A percentile compares a stretch with the other conserved stretches of the same genome.
These are phyloP conservation scores for Yarrowia sp. DNA, from an alignment of 805 yeast genomes.

Conservation along the genomic window DNA sequence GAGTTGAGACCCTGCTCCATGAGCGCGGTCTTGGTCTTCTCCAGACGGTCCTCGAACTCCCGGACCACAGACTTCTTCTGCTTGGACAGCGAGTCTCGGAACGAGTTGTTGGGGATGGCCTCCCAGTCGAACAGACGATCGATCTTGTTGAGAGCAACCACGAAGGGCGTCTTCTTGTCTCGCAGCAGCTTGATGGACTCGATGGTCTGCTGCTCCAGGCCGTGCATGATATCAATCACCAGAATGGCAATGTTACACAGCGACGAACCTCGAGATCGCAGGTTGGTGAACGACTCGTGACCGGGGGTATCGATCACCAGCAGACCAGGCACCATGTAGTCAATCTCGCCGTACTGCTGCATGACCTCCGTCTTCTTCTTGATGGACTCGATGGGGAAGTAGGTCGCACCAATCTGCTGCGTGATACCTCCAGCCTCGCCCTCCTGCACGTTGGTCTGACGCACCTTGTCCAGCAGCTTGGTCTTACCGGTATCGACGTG, in stretches of 20 bases:
- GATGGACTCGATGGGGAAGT: conserved; percentile 96
- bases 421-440: conserved; percentile 99
- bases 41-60: conserved; percentile 88
- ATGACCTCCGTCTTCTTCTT: conserved; percentile 89
- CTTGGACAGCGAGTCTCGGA: conserved; percentile 88
- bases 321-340: conserved; percentile 94
- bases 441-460: conserved; percentile 99
- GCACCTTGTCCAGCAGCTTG: conserved; percentile 91
- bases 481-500: conserved; percentile 99
- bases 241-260: conserved; percentile 98
- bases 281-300: conserved; percentile 98
- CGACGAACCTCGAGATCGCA: conserved; percentile 98
- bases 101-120: conserved; percentile 85
- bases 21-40: conserved; percentile 83
- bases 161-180: conserved; percentile 97
- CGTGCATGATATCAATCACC: conserved; percentile 99
- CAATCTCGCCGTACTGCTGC: conserved; percentile 80
- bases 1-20: conserved; percentile 99
- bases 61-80: conserved; percentile 86
- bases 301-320: conserved; percentile 98
- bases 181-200: conserved; percentile 91
- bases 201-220: conserved; percentile 95
- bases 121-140: conserved; percentile 98
- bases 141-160: conserved; percentile 95
- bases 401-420: conserved; percentile 99